Percentiles rank a stretch among this genome's conserved stretches.
Conservation (phyloP, 352 stramenopile genomes). For the Elongisporangium senticosum region DNA sequence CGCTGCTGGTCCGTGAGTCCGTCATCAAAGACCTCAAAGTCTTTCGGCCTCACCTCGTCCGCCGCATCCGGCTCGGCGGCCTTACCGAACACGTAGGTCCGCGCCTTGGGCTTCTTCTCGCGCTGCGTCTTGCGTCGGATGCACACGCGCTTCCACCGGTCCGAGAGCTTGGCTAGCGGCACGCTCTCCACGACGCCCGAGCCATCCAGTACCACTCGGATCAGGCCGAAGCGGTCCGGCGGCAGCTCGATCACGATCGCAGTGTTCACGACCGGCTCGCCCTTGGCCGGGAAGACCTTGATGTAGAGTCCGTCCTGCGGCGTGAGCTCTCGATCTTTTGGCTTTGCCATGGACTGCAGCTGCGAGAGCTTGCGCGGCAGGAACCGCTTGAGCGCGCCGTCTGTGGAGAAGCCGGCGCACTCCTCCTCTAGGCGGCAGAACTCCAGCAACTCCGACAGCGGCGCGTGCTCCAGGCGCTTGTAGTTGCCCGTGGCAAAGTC, state of each 20-base stretch:
- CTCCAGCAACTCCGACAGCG: constrained; percentile 46
- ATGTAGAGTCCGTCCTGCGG: constrained; percentile 49
- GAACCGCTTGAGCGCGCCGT: constrained; percentile 72
- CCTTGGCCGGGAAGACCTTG: constrained; percentile 48
- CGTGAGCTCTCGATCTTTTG: constrained; percentile 11
- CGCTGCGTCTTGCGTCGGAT: constrained; percentile 28
- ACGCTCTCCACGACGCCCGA: constrained; percentile 40
- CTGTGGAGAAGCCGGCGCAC: constrained; percentile 64
- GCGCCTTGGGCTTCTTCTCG: constrained; percentile 24
- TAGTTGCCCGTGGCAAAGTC: constrained; percentile 74
- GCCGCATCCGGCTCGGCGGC: constrained; percentile 7
- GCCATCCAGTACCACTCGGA: constrained; percentile 59
- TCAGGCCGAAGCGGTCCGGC: constrained; percentile 49
- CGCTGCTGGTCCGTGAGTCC: constrained; percentile 14
- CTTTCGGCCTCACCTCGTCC: constrained; percentile 17
- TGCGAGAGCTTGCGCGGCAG: constrained; percentile 70
- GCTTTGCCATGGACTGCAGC: constrained; percentile 39
- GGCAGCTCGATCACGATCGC: constrained; percentile 50
- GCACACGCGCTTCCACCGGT: constrained; percentile 58
- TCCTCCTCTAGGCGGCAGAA: constrained; percentile 59
- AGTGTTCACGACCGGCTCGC: constrained; percentile 38
- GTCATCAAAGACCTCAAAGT: constrained; percentile 27
- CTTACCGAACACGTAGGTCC: constrained; percentile 43
- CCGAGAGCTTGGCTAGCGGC: constrained; percentile 45
- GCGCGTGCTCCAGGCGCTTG: constrained; percentile 18